Percentiles rank a stretch among this genome's conserved stretches.
These are phyloP conservation scores for Pholiota adiposa DNA, from an alignment of 1,284 basidiomycete genomes.

Conservation along the genomic window DNA sequence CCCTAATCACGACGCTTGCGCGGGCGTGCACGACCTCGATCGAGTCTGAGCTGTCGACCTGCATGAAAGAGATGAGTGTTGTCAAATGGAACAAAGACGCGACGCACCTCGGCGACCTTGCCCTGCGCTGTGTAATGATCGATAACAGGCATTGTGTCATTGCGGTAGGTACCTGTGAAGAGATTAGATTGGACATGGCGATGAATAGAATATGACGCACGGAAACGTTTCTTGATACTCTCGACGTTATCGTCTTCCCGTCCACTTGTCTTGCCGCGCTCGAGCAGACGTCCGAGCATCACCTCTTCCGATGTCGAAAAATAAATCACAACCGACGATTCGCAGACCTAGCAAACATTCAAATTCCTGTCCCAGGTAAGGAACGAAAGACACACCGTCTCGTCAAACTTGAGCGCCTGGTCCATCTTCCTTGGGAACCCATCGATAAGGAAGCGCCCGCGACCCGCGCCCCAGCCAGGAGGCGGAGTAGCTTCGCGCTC, in stretches of 20 bases:
- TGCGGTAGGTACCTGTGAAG: conserved; percentile 88
- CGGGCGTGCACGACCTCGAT: conserved; percentile 77
- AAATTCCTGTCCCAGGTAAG: neutral
- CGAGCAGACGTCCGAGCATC: conserved; percentile 85
- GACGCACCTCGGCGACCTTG: conserved; percentile 81
- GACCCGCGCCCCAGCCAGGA: conserved; percentile 71
- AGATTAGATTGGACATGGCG: neutral
- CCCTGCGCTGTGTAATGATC: conserved; percentile 75
- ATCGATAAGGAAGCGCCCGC: conserved; percentile 92
- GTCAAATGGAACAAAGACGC: conserved; percentile 4
- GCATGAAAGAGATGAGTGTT: conserved; percentile 1
- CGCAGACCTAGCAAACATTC: conserved; percentile 65
- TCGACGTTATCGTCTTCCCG: conserved; percentile 96
- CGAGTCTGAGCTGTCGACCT: conserved; percentile 82
- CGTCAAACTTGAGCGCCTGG: conserved; percentile 93
- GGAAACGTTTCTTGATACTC: conserved; percentile 96
- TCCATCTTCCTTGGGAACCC: conserved; percentile 99
- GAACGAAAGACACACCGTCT: conserved; percentile 60
- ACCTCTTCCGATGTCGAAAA: conserved; percentile 90
- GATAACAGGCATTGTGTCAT: conserved; percentile 97
- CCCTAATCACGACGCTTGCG: conserved; percentile 59
- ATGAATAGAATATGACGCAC: too few relatives aligned
- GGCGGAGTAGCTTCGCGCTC: neutral
- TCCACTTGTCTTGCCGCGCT: conserved; percentile 93
- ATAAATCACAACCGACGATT: conserved; percentile 83